phyloP scores from a whole-genome alignment of 768 basidiomycete species.

The Boletus barrowsii region DNA sequence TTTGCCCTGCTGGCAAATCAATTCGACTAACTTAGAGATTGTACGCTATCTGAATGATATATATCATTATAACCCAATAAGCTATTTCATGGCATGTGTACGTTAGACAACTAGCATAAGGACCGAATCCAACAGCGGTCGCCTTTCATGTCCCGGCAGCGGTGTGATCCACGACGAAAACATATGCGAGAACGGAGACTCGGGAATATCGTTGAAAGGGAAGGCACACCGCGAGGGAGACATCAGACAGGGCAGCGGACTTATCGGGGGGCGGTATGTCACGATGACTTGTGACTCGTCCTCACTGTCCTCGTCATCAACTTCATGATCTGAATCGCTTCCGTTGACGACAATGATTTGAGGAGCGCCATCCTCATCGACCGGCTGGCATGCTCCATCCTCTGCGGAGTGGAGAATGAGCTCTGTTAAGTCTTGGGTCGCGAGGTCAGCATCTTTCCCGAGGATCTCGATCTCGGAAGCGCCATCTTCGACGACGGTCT shows the following conservation, averaged over 20 bases:
- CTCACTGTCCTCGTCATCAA: neutral
- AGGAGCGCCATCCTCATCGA: neutral
- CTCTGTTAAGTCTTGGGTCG: neutral
- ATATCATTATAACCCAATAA: neutral
- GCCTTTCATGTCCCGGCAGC: constrained; percentile 4
- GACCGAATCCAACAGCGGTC: constrained; percentile 18
- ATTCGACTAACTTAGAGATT: too few species aligned
- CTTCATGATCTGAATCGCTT: neutral
- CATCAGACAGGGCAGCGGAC: constrained; percentile 6
- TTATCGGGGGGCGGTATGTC: constrained; percentile 1
- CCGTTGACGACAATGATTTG: constrained; percentile 10
- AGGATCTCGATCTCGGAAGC: constrained; percentile 4
- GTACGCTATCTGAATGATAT: too few species aligned
- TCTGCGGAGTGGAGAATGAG: neutral
- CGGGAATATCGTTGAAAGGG: constrained; percentile 7
- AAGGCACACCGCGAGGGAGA: constrained; percentile 9
- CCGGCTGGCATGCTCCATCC: neutral
- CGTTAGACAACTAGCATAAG: constrained; percentile 1
- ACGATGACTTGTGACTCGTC: neutral
- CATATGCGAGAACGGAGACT: constrained; percentile 13
- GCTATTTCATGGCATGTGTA: neutral
- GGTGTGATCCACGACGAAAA: constrained; percentile 20
- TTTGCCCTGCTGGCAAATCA: too few species aligned
- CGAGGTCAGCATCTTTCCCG: constrained; percentile 5
- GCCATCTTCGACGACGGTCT: constrained; percentile 12